Evolutionary conservation across 768 basidiomycete species (phyloP), one percentile per base, ranked within the genome.

Genomic region (Leucocoprinus leucothites): DNA sequence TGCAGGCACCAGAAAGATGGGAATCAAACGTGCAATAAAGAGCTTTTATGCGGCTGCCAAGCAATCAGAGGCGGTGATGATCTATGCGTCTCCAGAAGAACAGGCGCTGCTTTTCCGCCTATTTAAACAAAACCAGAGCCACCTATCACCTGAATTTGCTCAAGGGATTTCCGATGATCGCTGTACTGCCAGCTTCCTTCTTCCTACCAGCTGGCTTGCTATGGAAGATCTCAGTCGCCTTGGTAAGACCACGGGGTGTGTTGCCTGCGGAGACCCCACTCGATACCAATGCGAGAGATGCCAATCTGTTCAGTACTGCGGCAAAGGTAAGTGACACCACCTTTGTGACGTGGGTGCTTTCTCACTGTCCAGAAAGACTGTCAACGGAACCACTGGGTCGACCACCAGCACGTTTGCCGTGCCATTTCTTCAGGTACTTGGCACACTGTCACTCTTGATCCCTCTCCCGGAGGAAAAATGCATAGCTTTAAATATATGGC

Each of bases 391-490:
- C 72, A 77, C 57, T 79, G 76, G 76, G 62, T 63, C 25, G 57
- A 63, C 5, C 76, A 78, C 61, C 74, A 73, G 59, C 43, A 45
- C 0, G 47, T 61, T 0, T 78, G 76, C 58, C 65, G 63, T 13
- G 65, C 74, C 2, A 64, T 78, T 42, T 67, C 69, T 54, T 71
- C 70, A 21, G 75, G 71, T 1, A 67, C 65, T 1, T 79, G 75
- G 76, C 57, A 58, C 28, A 67, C 63, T 8, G 49, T 74, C 25
- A 61, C 55, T 2, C 65, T 71, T 38, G 53, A 61, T 51, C 50
- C 28, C 9, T 48, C 53, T 28, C 51, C 60, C 3, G 24, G 25
- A 16, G 11, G 28, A 3, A 35, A 48, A n/a, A 24, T 41, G 5
- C 38, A 26, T 28, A 24, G 28, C 1, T 8, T 56, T 3, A 8